phyloP scores from a whole-genome alignment of 495 filamentous ascomycete species.

The Wilcoxina mikolae region DNA sequence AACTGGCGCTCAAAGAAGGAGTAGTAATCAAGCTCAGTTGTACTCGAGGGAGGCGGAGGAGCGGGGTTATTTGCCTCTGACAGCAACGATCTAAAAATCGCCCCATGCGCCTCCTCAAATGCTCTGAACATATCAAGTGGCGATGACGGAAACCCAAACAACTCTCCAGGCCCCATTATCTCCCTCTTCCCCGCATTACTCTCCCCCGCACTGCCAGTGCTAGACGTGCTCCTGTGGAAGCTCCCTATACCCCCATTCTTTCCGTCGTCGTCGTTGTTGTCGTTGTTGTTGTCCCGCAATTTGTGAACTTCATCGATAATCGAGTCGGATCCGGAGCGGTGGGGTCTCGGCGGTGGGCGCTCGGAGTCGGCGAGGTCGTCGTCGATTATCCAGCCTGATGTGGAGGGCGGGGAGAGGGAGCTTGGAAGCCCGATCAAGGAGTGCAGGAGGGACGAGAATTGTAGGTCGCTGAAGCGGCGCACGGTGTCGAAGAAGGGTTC shows the following conservation, averaged over 20 bases:
- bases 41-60: background rate
- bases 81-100: conserved; percentile 2
- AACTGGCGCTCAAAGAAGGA: background rate
- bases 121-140: background rate
- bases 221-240: background rate
- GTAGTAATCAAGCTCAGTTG: conserved; percentile 5
- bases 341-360: background rate
- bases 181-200: background rate
- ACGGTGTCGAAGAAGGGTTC: conserved; percentile 19
- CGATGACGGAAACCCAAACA: background rate
- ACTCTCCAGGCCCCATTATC: background rate
- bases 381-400: conserved; percentile 17
- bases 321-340: conserved; percentile 1
- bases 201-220: background rate
- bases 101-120: conserved; percentile 1
- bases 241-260: background rate
- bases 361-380: conserved; percentile 4
- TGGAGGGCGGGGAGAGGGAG: conserved; percentile 20
- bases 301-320: background rate
- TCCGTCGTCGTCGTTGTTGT: background rate
- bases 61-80: conserved; percentile 9
- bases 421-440: conserved; percentile 25
- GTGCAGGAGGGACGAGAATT: conserved; percentile 22
- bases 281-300: too few species aligned
- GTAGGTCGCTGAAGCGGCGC: conserved; percentile 25